Base-by-base conservation (phyloP, 495 filamentous ascomycete genomes). In the Aspergillus olivimuriae region DNA sequence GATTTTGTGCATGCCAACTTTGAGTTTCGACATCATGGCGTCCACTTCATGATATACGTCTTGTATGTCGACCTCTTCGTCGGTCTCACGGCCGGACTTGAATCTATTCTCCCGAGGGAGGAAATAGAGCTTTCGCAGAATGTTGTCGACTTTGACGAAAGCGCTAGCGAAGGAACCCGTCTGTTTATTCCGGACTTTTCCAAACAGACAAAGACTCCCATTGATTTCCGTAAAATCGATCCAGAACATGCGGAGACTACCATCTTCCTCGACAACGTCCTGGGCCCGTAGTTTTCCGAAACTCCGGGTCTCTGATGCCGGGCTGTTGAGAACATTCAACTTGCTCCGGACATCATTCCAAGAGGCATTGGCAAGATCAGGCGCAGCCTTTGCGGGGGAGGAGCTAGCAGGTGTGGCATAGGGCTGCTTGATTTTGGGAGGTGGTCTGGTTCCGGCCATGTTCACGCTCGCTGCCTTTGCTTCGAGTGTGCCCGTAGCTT, bases 61-160 rank as follows among this genome's bases (percentile, higher is more conserved):
- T 57, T 79, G 72, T 86, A 97, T 94, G 32, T 79, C 80, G 17
- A 97, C 78, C 57, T 94, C 84, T 44, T 95, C 87, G 4, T 77
- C 72, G 2, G 85, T 89, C 39, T 84, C 78, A 46, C 73, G 70
- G 12, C 83, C 84, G 44, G 80, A 65, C 52, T 73, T 74, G n/a
- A 75, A 58, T 33, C 81, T 73, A 47, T 81, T 63, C 51, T 89
- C 76, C 41, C 91, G 83, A 4, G 92, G 92, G 19, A 97, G 75
- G 57, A 98, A 98, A 61, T 82, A 97, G 2, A 98, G 73, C 50
- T 95, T 98, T 34, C 92, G 79, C 16, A 94, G 63, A 43, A 98
- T 87, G 48, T 95, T 95, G 71, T 98, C 91, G 24, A 98, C 73
- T 58, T 97, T 98, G 60, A 95, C 78, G 53, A 98, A 97, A 43